These are phyloP conservation scores for Microcyclosporella mali DNA, from an alignment of 2,329 filamentous ascomycete genomes.

Conservation along the genomic window DNA sequence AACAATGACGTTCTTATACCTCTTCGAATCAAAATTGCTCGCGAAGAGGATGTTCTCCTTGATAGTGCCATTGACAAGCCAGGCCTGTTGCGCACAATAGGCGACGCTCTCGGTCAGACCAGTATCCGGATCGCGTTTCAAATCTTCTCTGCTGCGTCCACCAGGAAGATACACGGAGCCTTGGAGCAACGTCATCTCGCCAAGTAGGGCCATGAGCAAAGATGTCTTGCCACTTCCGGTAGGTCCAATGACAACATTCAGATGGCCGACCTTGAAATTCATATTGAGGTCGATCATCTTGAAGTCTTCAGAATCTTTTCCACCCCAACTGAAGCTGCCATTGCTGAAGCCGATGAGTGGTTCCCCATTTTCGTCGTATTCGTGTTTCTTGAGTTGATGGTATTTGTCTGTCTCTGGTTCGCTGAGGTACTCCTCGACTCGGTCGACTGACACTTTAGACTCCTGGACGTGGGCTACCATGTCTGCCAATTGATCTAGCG, in stretches of 20 bases:
- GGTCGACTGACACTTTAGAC: constrained; percentile 91
- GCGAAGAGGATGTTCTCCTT: constrained; percentile 94
- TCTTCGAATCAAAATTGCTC: constrained; percentile 67
- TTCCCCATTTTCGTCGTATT: constrained; percentile 61
- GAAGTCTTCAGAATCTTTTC: constrained; percentile 48
- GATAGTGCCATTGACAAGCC: constrained; percentile 93
- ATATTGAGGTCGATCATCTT: constrained; percentile 77
- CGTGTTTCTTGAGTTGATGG: constrained; percentile 66
- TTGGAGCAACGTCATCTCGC: constrained; percentile 84
- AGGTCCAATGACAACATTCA: constrained; percentile 88
- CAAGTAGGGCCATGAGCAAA: constrained; percentile 87
- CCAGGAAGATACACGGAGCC: constrained; percentile 82
- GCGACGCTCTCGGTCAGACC: constrained; percentile 86
- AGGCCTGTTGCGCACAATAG: constrained; percentile 94
- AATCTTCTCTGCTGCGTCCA: constrained; percentile 76
- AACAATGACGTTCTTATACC: constrained; percentile 81
- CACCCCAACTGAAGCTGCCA: constrained; percentile 85
- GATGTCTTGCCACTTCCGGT: constrained; percentile 96
- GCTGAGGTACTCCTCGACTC: constrained; percentile 86
- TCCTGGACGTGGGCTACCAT: constrained; percentile 99
- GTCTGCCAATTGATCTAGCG: constrained; percentile 90
- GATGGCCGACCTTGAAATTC: constrained; percentile 73
- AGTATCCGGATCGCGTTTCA: constrained; percentile 73
- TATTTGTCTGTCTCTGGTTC: constrained; percentile 98
- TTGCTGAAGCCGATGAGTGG: constrained; percentile 77